phyloP scores from a whole-genome alignment of 495 filamentous ascomycete genomes.

The Xylaria grammica region DNA sequence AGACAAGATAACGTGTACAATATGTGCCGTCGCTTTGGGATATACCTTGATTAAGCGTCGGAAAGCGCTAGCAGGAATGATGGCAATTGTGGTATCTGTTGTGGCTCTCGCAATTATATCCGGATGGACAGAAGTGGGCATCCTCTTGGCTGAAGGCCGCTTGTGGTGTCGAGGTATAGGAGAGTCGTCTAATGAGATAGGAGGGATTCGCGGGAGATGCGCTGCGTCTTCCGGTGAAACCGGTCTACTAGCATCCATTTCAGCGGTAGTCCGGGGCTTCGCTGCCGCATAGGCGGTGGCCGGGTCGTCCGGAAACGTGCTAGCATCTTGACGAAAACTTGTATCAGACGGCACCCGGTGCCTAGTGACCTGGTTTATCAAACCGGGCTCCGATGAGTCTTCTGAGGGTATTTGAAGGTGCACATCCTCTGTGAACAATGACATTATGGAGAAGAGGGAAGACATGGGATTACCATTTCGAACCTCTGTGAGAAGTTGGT shows the following conservation, averaged over 20 bases:
- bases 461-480: constrained; percentile 99
- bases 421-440: constrained; percentile 94
- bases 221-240: constrained; percentile 25
- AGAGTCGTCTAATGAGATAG: constrained; percentile 68
- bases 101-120: constrained; percentile 97
- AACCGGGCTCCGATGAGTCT: constrained; percentile 22
- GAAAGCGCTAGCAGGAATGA: constrained; percentile 96
- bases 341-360: constrained; percentile 51
- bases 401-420: constrained; percentile 60
- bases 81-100: constrained; percentile 96
- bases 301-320: constrained; percentile 28
- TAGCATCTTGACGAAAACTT: constrained; percentile 49
- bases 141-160: constrained; percentile 37
- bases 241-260: constrained; percentile 29
- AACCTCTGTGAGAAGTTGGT: constrained; percentile 94
- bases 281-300: constrained; percentile 25
- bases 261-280: constrained; percentile 18
- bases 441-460: constrained; percentile 94
- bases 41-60: constrained; percentile 92
- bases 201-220: constrained; percentile 66
- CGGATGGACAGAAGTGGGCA: constrained; percentile 82
- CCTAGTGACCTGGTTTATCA: constrained; percentile 17
- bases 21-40: constrained; percentile 94
- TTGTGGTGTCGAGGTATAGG: constrained; percentile 35
- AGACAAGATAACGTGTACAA: constrained; percentile 95